Base-by-base conservation (phyloP, 1,284 basidiomycete species). In the Xanthoconium separans region DNA sequence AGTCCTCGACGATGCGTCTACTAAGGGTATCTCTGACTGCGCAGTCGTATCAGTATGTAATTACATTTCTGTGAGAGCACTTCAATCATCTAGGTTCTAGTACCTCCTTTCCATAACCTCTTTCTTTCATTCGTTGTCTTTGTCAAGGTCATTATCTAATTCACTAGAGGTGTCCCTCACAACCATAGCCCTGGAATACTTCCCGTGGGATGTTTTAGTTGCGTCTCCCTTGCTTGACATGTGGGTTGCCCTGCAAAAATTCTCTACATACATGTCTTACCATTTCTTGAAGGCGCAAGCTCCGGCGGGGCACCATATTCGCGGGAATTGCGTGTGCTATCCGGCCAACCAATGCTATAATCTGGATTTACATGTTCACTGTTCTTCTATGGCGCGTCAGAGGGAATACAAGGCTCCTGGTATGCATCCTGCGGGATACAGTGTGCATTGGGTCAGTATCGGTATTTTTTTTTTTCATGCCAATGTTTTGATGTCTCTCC, bases 131-230 rank as follows among this genome's bases (percentile, higher is more conserved):
- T 84, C 84, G 0, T 79, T 96, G 51, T 84, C 93, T 1, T 77
- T 97, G 12, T 89, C 93, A 6, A 82, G 97, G 20, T 93, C 95
- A 0, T 77, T 99, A 37, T 96, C 94, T 15, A 99, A 98, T 68
- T 95, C 94, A 6, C 74, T 94, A 20, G 97, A 99, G 68, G 95
- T 94, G 0, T 85, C 91, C 0, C 71, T 99, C 40, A 91, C 90
- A 0, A 85, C 86, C 0, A 73, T 89, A 36, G 95, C 95, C 0
- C 78, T 98, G 47, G 78, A 77, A 24, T 83, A 82, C 66, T 98
- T 92, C 74, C 95, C 88, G 2, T 91, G 87, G 88, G 73, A 81
- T 56, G 58, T 72, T 12, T 68, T 68, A 50, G 50, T 46, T n/a
- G 42, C 39, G 13, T 52, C 68, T 13, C 50, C 61, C 50, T 29